Percentiles rank a stretch among this genome's conserved stretches.
Evolutionary conservation across 352 stramenopile species (phyloP).

Genomic region (Phytopythium cucurbitacearum): DNA sequence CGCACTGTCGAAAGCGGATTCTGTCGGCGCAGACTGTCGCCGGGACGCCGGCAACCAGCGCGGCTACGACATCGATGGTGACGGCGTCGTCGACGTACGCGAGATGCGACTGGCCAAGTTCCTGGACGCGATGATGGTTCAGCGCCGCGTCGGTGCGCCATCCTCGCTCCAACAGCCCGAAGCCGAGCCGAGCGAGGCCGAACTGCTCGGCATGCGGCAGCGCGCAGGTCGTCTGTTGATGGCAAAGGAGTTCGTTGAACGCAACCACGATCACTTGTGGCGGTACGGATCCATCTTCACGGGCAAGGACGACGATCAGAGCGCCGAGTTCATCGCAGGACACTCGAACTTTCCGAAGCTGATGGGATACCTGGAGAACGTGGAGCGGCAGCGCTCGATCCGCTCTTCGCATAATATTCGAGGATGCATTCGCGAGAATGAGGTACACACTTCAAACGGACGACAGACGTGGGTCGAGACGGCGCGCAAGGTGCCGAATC

Average conservation of each 20-base stretch:
- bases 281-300: constrained; percentile 65
- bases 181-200: constrained; percentile 18
- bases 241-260: constrained; percentile 65
- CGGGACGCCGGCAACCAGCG: constrained; percentile 2
- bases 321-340: constrained; percentile 52
- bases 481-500: constrained; percentile 41
- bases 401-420: constrained; percentile 52
- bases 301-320: constrained; percentile 49
- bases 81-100: constrained; percentile 57
- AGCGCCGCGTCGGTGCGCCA: constrained; percentile 14
- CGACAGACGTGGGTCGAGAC: constrained; percentile 60
- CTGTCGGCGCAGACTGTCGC: too few species aligned
- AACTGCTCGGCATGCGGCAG: constrained; percentile 45
- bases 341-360: constrained; percentile 71
- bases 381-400: constrained; percentile 54
- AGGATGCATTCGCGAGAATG: constrained; percentile 17
- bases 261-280: constrained; percentile 61
- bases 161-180: constrained; percentile 5
- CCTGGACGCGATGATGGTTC: constrained; percentile 46
- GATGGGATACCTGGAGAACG: constrained; percentile 52
- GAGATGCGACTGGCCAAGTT: constrained; percentile 69
- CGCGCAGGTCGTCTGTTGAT: constrained; percentile 50
- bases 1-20: too few species aligned
- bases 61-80: constrained; percentile 64
- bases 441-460: constrained; percentile 5